phyloP scores from a whole-genome alignment of 2,329 filamentous ascomycete species.

The Ophiocordyceps camponoti-floridani region DNA sequence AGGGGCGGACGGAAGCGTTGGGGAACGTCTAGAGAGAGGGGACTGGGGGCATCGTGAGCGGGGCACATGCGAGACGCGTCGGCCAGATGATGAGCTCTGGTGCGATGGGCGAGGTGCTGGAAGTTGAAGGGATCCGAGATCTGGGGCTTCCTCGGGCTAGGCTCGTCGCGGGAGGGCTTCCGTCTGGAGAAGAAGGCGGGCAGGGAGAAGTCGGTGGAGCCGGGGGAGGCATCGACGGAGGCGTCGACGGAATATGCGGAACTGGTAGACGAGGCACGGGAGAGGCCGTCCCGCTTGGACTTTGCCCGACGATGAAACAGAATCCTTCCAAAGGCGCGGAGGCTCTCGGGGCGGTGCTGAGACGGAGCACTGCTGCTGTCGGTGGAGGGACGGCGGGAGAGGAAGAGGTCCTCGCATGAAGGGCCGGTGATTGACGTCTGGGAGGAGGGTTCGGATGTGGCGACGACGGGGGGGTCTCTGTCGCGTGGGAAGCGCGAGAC shows the following conservation, averaged over 20 bases:
- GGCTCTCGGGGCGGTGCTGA: constrained; percentile 37
- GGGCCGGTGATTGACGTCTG: not conserved
- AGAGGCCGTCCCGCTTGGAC: constrained; percentile 31
- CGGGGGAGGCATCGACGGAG: constrained; percentile 3
- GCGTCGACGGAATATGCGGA: constrained; percentile 20
- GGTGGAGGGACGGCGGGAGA: constrained; percentile 38
- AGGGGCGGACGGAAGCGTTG: not conserved
- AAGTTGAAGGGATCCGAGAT: constrained; percentile 52
- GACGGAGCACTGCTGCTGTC: constrained; percentile 32
- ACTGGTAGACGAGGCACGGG: constrained; percentile 26
- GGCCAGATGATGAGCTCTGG: constrained; percentile 25
- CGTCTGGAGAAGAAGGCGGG: constrained; percentile 24
- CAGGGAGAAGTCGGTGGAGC: not conserved
- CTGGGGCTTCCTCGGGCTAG: constrained; percentile 22
- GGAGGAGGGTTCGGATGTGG: not conserved
- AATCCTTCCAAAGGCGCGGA: constrained; percentile 39
- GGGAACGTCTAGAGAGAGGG: not conserved
- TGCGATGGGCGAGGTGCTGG: constrained; percentile 43
- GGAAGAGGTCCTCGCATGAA: constrained; percentile 11
- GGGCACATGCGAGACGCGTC: not conserved
- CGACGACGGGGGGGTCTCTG: not conserved
- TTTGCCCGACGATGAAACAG: constrained; percentile 36
- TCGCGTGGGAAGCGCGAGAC: not conserved
- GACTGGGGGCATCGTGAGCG: not conserved
- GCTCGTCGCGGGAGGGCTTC: constrained; percentile 19